Evolutionary conservation across 192 early-diverging fungal species (phyloP).

Genomic region (Powellomyces hirtus): DNA sequence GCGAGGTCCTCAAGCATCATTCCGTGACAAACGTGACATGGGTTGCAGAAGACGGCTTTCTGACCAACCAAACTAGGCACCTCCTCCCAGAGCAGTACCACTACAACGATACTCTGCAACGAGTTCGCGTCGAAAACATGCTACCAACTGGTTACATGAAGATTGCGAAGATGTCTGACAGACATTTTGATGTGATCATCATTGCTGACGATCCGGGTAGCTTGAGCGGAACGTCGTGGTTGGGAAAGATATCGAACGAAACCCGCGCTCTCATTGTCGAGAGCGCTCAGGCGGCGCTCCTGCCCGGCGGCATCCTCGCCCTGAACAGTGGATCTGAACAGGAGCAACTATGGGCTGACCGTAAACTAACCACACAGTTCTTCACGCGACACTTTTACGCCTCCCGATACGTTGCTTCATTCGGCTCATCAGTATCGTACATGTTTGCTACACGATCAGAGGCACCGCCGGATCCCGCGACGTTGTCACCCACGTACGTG

Average conservation of each 20-base stretch:
- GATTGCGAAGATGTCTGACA: not conserved
- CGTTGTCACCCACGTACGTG: not conserved
- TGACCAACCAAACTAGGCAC: not conserved
- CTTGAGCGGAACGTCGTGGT: not conserved
- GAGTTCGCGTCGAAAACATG: not conserved
- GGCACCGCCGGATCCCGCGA: conserved; percentile 12
- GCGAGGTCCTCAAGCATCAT: conserved; percentile 12
- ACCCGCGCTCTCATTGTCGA: not conserved
- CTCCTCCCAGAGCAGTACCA: not conserved
- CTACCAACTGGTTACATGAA: not conserved
- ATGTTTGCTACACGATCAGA: conserved; percentile 11
- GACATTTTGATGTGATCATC: conserved; percentile 11
- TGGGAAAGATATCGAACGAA: not conserved
- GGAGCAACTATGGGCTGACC: not conserved
- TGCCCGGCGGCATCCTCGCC: conserved; percentile 9
- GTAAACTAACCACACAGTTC: not conserved
- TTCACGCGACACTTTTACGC: conserved; percentile 11
- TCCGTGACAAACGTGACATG: not conserved
- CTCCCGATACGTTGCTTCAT: conserved; percentile 1
- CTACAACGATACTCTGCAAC: not conserved
- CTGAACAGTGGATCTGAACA: not conserved
- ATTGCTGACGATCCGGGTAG: not conserved
- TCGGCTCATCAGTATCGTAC: not conserved
- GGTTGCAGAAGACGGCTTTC: not conserved
- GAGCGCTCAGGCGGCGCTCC: conserved; percentile 7